Evolutionary conservation across 768 basidiomycete genomes (phyloP).

Genomic region (Mycena haematopus): DNA sequence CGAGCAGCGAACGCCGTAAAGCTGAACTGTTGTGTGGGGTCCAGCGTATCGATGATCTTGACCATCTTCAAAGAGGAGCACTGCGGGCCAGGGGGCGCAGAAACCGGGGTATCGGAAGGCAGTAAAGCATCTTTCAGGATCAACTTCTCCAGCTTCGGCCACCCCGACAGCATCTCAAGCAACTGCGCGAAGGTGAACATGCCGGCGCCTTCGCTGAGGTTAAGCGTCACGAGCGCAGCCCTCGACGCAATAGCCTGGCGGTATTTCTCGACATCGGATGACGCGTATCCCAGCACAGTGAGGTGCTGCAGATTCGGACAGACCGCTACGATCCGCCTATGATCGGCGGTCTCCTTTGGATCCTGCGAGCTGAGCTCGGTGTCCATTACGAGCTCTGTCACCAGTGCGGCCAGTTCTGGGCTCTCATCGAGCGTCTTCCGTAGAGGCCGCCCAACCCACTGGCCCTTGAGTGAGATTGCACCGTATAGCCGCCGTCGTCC

Average conservation of each 20-base stretch:
- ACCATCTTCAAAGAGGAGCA: slow-evolving; percentile 19
- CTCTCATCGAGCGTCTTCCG: slow-evolving; percentile 12
- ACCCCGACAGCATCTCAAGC: slow-evolving; percentile 17
- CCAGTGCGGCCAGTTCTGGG: slow-evolving; percentile 5
- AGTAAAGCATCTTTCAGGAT: slow-evolving; percentile 18
- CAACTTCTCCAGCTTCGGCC: slow-evolving; percentile 20
- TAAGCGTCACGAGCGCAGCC: slow-evolving; percentile 5
- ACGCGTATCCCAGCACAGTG: slow-evolving; percentile 23
- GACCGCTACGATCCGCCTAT: slow-evolving; percentile 19
- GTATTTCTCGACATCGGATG: slow-evolving; percentile 1
- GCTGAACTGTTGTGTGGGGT: slow-evolving; percentile 12
- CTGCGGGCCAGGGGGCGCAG: not conserved
- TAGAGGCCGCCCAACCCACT: slow-evolving; percentile 19
- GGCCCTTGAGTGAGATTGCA: slow-evolving; percentile 20
- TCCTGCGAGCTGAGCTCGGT: slow-evolving; percentile 24
- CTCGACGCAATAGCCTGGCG: slow-evolving; percentile 10
- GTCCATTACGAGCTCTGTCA: slow-evolving; percentile 20
- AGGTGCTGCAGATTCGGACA: slow-evolving; percentile 20
- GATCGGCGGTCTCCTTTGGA: slow-evolving; percentile 18
- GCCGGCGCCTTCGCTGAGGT: slow-evolving; percentile 20
- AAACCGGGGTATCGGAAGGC: not conserved
- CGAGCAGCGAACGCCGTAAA: slow-evolving; percentile 11
- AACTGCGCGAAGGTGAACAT: slow-evolving; percentile 22
- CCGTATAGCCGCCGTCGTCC: slow-evolving; percentile 4
- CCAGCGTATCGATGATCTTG: slow-evolving; percentile 23